Percentiles rank a stretch among this genome's conserved stretches.
Evolutionary conservation across 306 rosid genomes (phyloP).

Genomic region (Prunus davidiana): DNA sequence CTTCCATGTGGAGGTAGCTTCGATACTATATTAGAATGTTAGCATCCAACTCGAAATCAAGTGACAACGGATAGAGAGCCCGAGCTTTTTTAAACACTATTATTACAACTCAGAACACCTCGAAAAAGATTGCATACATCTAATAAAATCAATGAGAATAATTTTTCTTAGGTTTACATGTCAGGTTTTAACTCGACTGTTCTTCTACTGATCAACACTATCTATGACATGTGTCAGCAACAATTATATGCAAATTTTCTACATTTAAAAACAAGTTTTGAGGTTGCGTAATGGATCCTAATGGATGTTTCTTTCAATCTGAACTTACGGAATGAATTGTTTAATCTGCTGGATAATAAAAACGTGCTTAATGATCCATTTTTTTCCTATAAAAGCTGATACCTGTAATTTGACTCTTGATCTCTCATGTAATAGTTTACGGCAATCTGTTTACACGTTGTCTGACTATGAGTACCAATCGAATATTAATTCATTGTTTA

Average conservation of each 20-base stretch:
- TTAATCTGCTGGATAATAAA: background rate
- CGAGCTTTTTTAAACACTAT: too few species aligned
- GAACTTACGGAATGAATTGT: background rate
- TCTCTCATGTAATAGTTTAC: background rate
- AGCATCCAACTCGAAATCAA: too few species aligned
- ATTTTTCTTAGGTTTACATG: too few species aligned
- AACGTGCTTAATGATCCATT: constrained; percentile 15
- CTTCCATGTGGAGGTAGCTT: too few species aligned
- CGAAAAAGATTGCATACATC: background rate
- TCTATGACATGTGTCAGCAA: background rate
- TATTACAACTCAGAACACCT: too few species aligned
- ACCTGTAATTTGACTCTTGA: background rate
- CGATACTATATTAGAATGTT: too few species aligned
- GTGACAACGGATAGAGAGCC: too few species aligned
- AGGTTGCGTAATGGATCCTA: background rate
- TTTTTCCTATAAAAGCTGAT: background rate
- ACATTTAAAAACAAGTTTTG: too few species aligned
- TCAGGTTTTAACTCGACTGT: too few species aligned
- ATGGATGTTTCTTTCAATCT: background rate
- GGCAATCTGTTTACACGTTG: background rate
- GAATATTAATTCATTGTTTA: background rate
- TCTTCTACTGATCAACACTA: too few species aligned
- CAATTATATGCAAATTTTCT: background rate
- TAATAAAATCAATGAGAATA: background rate
- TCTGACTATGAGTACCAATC: background rate